Base-by-base conservation (phyloP, 306 rosid genomes). In the Arachis stenosperma region DNA sequence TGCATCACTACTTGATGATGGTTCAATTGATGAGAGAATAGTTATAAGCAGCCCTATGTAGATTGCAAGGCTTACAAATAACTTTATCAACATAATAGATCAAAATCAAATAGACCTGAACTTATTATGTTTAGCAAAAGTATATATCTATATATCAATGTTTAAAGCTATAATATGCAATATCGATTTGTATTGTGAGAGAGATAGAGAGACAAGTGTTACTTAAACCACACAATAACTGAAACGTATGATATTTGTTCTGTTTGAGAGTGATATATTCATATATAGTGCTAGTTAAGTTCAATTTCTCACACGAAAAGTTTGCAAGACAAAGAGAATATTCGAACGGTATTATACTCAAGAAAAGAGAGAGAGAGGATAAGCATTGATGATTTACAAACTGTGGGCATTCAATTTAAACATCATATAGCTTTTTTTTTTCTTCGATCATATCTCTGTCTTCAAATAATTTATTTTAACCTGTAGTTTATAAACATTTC, bases 11-110 rank as follows among this genome's bases (percentile, higher is more conserved):
- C 22, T 13, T 33, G 37, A 33, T 33, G 57, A 52, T n/a, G 22
- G 8, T 14, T 50, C 55, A 50, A 8, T n/a, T 78, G 85, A 13
- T 48, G 78, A 22, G 56, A 73, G 0, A 39, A 61, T 69, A 36
- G 90, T 70, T 56, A 79, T 73, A 50, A 74, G 36, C 9, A 82
- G 78, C 22, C 83, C 75, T 46, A 56, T 39, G 17, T 30, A 3
- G 15, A 52, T 52, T 52, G 8, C 10, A 14, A 52, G 8, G 57
- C 57, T 52, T 52, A 8, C 8, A 2, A 6, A 8, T 52, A n/a
- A 22, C 57, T 52, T 52, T 8, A 52, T 9, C 57, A 52, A 5
- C 57, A 52, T 52, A 22, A 8, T 52, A 33, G 37, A 33, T 33
- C 4, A 33, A 33, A 33, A 33, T n/a, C 17, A 51, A n/a, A 33